phyloP scores from a whole-genome alignment of 176 grass and related monocot genomes.

The Ampelocalamus luodianensis region DNA sequence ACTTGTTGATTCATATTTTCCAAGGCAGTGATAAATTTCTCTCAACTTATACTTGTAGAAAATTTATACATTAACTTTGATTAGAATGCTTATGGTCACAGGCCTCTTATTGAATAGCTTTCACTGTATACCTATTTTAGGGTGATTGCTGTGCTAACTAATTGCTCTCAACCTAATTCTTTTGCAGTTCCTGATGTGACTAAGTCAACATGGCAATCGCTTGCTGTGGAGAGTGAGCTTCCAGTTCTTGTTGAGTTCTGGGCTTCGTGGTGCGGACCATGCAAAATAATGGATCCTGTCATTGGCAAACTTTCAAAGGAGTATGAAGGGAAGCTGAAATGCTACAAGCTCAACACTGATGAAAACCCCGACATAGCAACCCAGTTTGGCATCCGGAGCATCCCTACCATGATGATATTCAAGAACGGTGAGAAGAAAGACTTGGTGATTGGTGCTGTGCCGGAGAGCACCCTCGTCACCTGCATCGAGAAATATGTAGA shows the following conservation, averaged over 20 bases:
- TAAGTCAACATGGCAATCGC: constrained; percentile 63
- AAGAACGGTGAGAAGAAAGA: constrained; percentile 85
- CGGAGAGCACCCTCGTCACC: constrained; percentile 55
- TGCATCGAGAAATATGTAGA: constrained; percentile 55
- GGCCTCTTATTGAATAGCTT: neutral
- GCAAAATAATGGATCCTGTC: constrained; percentile 73
- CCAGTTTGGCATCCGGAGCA: constrained; percentile 68
- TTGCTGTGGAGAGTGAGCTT: constrained; percentile 60
- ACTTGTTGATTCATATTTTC: neutral
- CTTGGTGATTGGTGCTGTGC: constrained; percentile 71
- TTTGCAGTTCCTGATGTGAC: constrained; percentile 67
- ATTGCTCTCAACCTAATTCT: neutral
- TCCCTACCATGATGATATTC: constrained; percentile 78
- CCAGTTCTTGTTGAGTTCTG: constrained; percentile 78
- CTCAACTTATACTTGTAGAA: neutral
- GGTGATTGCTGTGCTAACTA: neutral
- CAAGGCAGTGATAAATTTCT: neutral
- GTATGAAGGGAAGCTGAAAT: constrained; percentile 71
- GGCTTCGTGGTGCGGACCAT: constrained; percentile 89
- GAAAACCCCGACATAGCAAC: constrained; percentile 65
- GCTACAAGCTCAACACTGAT: constrained; percentile 80
- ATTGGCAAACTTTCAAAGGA: constrained; percentile 69
- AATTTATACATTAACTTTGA: neutral
- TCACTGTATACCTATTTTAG: neutral
- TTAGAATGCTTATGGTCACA: neutral